These are phyloP conservation scores for Tuber melanosporum DNA, from an alignment of 495 filamentous ascomycete genomes.

Conservation along the genomic window DNA sequence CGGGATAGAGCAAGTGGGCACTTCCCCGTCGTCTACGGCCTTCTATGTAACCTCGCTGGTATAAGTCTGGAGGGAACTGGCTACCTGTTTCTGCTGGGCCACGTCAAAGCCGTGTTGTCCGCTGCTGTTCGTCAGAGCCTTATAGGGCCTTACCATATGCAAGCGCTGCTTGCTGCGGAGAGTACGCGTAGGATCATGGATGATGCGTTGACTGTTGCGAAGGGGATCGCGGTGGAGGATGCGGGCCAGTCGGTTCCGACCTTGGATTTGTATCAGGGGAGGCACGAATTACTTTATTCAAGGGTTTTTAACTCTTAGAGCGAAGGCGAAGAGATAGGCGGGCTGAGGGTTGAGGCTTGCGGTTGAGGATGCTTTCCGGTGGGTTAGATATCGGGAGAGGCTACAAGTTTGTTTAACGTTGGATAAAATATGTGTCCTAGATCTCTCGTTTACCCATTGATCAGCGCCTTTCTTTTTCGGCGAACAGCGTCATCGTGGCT, in stretches of 20 bases:
- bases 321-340: not conserved
- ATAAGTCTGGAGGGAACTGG: slow-evolving; percentile 60
- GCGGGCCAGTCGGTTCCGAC: slow-evolving; percentile 82
- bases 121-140: slow-evolving; percentile 83
- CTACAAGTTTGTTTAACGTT: not conserved
- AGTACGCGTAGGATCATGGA: slow-evolving; percentile 57
- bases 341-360: not conserved
- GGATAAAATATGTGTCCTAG: not conserved
- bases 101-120: slow-evolving; percentile 79
- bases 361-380: not conserved
- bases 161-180: slow-evolving; percentile 67
- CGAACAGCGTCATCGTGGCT: not conserved
- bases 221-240: slow-evolving; percentile 55
- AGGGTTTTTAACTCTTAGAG: slow-evolving; percentile 73
- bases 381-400: not conserved
- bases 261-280: slow-evolving; percentile 88
- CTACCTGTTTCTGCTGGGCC: slow-evolving; percentile 80
- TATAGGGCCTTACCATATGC: slow-evolving; percentile 88
- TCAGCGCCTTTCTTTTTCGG: not conserved
- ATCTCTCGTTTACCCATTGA: not conserved
- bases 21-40: slow-evolving; percentile 51
- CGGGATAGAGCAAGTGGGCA: slow-evolving; percentile 34
- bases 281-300: slow-evolving; percentile 92
- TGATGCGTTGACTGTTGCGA: slow-evolving; percentile 56
- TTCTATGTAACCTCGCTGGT: slow-evolving; percentile 44